phyloP scores from a whole-genome alignment of 2,329 filamentous ascomycete genomes.

The Xylariaceae sp. region DNA sequence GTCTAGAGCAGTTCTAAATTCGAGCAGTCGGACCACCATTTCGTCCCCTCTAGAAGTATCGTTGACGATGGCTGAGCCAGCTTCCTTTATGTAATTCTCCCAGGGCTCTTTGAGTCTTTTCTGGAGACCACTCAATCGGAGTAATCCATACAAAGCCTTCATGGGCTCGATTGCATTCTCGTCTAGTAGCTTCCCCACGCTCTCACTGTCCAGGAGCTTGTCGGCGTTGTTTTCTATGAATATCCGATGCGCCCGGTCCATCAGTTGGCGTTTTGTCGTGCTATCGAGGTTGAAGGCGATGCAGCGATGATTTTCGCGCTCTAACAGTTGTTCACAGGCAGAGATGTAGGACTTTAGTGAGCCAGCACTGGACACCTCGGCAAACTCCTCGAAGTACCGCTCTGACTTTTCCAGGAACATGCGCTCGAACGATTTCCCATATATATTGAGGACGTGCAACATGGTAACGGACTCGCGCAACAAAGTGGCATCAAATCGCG shows the following conservation, averaged over 20 bases:
- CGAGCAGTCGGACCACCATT: constrained; percentile 80
- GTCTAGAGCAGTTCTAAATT: constrained; percentile 75
- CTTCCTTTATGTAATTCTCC: constrained; percentile 68
- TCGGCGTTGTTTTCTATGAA: constrained; percentile 64
- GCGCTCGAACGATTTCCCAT: constrained; percentile 74
- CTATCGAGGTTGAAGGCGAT: constrained; percentile 77
- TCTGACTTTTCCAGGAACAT: constrained; percentile 63
- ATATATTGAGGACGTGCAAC: constrained; percentile 79
- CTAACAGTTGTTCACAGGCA: constrained; percentile 63
- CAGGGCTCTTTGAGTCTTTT: constrained; percentile 67
- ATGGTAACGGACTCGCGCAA: constrained; percentile 73
- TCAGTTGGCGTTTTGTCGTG: constrained; percentile 72
- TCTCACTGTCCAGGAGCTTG: constrained; percentile 59
- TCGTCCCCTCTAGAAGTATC: constrained; percentile 72
- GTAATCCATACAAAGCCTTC: constrained; percentile 69
- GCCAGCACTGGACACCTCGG: constrained; percentile 56
- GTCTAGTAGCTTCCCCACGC: constrained; percentile 68
- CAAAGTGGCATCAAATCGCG: constrained; percentile 55
- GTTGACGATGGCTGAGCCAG: constrained; percentile 72
- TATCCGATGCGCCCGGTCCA: constrained; percentile 65
- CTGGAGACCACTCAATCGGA: constrained; percentile 67
- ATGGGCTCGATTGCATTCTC: constrained; percentile 65
- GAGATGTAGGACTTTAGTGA: constrained; percentile 71
- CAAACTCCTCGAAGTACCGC: constrained; percentile 64
- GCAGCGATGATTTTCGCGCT: constrained; percentile 68